These are phyloP conservation scores for Xylariaceae sp. DNA, from an alignment of 2,329 filamentous ascomycete species.

Conservation along the genomic window DNA sequence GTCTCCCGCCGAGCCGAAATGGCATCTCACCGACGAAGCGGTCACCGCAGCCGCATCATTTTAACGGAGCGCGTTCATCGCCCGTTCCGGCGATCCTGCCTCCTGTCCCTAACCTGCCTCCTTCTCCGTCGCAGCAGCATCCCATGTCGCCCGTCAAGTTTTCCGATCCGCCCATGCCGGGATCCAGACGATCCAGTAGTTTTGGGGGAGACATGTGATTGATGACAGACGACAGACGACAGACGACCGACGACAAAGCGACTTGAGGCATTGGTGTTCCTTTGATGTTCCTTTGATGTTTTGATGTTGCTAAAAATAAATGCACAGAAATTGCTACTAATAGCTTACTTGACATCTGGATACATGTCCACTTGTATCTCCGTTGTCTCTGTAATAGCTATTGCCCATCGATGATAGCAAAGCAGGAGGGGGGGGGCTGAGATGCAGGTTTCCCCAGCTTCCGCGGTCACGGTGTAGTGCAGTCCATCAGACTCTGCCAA, in stretches of 20 bases:
- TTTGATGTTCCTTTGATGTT: neutral
- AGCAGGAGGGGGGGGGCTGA: neutral
- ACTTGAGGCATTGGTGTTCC: neutral
- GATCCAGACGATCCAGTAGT: constrained; percentile 24
- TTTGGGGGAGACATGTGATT: constrained; percentile 15
- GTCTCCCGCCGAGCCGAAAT: constrained; percentile 40
- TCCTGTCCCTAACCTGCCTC: constrained; percentile 51
- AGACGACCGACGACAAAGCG: neutral
- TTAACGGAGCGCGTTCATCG: constrained; percentile 26
- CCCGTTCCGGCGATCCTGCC: constrained; percentile 46
- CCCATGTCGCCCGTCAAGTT: constrained; percentile 57
- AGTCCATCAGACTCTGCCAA: no score
- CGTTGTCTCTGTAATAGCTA: neutral
- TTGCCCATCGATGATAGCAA: neutral
- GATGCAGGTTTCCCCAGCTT: no score
- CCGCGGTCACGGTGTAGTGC: no score
- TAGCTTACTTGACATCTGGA: neutral
- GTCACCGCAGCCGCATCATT: constrained; percentile 38
- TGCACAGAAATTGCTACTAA: neutral
- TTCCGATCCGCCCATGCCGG: constrained; percentile 30
- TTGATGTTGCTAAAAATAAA: neutral
- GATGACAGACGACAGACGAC: neutral
- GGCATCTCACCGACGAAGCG: constrained; percentile 50
- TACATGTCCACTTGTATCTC: neutral
- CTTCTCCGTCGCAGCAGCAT: constrained; percentile 51